phyloP scores from a whole-genome alignment of 305 asterid species.

The Fraxinus baroniana region DNA sequence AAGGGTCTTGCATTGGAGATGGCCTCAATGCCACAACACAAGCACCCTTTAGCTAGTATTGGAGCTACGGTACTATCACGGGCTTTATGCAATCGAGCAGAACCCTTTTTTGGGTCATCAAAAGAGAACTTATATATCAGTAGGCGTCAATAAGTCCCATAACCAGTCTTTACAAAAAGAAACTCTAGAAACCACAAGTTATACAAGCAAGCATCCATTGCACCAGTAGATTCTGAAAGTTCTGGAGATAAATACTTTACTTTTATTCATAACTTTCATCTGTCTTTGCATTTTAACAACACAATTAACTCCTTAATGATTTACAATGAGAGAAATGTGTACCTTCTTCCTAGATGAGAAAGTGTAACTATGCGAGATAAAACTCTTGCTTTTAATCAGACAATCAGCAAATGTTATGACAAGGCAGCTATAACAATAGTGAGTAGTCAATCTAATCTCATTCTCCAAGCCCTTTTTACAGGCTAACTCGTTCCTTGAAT shows the following conservation, averaged over 20 bases:
- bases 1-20: no score
- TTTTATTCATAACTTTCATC: conserved; percentile 24
- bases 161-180: background rate
- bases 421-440: background rate
- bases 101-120: background rate
- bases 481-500: background rate
- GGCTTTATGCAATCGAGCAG: background rate
- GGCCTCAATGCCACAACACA: background rate
- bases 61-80: background rate
- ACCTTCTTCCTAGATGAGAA: conserved; percentile 1
- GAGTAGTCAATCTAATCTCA: background rate
- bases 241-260: conserved; percentile 1
- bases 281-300: conserved; percentile 5
- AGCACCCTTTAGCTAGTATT: background rate
- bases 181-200: background rate
- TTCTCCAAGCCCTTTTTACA: background rate
- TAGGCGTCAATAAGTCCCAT: background rate
- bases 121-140: background rate
- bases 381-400: background rate
- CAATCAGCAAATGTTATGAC: background rate
- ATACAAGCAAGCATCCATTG: background rate
- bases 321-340: conserved; percentile 10
- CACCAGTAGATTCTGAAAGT: background rate
- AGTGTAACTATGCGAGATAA: background rate
- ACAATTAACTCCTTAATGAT: conserved; percentile 2